phyloP scores from a whole-genome alignment of 2,329 filamentous ascomycete species.

The Hortaea werneckii region DNA sequence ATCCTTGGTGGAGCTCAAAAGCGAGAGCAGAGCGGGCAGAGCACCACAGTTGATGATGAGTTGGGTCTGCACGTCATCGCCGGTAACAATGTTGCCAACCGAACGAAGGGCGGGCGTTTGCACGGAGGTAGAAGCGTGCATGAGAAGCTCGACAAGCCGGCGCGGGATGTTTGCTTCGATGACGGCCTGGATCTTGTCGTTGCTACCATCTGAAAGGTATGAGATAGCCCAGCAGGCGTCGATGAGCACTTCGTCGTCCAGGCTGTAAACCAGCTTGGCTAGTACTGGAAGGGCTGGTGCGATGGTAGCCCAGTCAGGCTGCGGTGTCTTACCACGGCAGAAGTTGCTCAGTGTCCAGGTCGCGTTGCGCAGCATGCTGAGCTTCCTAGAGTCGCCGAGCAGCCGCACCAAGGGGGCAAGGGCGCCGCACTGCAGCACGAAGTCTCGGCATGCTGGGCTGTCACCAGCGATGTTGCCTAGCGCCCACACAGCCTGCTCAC shows the following conservation, averaged over 20 bases:
- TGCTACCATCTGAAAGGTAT: constrained; percentile 93
- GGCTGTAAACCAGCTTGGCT: constrained; percentile 93
- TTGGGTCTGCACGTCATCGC: constrained; percentile 96
- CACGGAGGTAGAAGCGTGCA: constrained; percentile 96
- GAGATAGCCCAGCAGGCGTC: constrained; percentile 99
- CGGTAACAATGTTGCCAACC: constrained; percentile 97
- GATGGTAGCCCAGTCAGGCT: constrained; percentile 96
- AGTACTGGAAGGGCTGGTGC: constrained; percentile 88
- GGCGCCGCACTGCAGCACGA: constrained; percentile 83
- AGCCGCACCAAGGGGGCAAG: constrained; percentile 81
- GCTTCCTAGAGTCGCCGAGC: constrained; percentile 92
- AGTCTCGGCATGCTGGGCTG: constrained; percentile 94
- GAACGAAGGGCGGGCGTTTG: constrained; percentile 95
- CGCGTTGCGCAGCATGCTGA: constrained; percentile 97
- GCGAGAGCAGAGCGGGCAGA: constrained; percentile 80
- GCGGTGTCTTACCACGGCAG: constrained; percentile 97
- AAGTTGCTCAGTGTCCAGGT: constrained; percentile 99
- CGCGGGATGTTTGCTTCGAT: constrained; percentile 97
- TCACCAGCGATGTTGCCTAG: constrained; percentile 98
- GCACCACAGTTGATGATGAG: constrained; percentile 98
- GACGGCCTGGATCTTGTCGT: constrained; percentile 98
- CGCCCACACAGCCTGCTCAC: constrained; percentile 97
- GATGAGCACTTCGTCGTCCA: constrained; percentile 96
- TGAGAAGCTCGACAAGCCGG: constrained; percentile 88
- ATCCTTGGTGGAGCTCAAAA: constrained; percentile 94